Evolutionary conservation across 371 early-diverging fungal species (phyloP), one percentile per base, ranked within the genome.

Genomic region (Mortierella sp.): DNA sequence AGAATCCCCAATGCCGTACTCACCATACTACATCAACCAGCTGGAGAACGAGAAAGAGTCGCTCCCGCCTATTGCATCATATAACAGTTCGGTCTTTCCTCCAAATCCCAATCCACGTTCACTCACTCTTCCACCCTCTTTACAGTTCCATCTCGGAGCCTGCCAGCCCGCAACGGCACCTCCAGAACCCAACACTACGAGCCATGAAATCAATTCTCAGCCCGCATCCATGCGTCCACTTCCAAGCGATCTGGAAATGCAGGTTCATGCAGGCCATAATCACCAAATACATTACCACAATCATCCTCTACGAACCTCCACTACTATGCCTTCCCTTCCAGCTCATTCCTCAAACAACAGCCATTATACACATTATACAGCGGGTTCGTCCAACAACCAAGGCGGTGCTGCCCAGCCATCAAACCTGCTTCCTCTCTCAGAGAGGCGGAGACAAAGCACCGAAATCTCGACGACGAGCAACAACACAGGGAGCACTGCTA

Each of bases 241-340:
- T 21, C 68, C 68, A 47, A 48, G 55, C 18, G 64, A 73, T 23
- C 43, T 68, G 14, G 73, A 73, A 44, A 62, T 50, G 50, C 62
- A 61, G 19, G 29, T 25, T 25, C 56, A 58, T 23, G 29, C 21
- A 26, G 63, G 50, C 28, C 50, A 50, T 45, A 45, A 44, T 11
- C 63, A 45, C 5, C 57, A 51, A 57, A n/a, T 30, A 2, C 26
- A 26, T 15, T 15, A 16, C 30, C 57, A 57, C 29, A n/a, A n/a
- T n/a, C 57, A 30, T 37, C n/a, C 57, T 6, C 29, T n/a, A 18
- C 57, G 29, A 57, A n/a, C 18, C 57, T 28, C 11, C 37, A 9
- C 57, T 26, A 7, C n/a, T 29, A 30, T 26, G 29, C 57, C 7
- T 30, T 14, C 16, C 57, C 26, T 57, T 28, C 30, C 37, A 37